phyloP scores from a whole-genome alignment of 2,329 filamentous ascomycete species.

The Hypoxylon sp. region DNA sequence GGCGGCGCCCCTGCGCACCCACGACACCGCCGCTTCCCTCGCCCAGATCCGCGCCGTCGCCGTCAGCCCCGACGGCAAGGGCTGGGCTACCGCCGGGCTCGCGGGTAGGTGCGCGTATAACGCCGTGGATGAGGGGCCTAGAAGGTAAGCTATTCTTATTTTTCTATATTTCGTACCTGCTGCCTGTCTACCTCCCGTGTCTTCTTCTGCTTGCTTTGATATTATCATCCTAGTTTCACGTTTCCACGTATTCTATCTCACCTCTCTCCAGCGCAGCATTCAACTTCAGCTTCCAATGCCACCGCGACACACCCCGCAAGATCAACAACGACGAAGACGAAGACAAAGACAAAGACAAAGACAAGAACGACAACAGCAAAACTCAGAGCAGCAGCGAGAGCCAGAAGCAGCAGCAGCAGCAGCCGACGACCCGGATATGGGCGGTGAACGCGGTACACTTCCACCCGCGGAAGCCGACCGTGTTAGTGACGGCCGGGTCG shows the following conservation, averaged over 20 bases:
- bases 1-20: constrained; percentile 23
- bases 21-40: constrained; percentile 37
- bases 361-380: no score
- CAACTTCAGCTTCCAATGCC: constrained; percentile 47
- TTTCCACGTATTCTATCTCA: background rate
- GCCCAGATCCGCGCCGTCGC: constrained; percentile 44
- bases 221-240: no score
- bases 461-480: constrained; percentile 38
- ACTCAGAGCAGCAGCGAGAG: background rate
- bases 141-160: constrained; percentile 30
- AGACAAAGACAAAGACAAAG: no score
- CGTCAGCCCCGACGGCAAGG: constrained; percentile 40
- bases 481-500: constrained; percentile 46
- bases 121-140: constrained; percentile 31
- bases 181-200: no score
- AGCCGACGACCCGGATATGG: constrained; percentile 41
- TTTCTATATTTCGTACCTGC: background rate
- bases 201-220: no score
- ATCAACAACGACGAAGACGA: no score
- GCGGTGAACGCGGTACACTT: constrained; percentile 46
- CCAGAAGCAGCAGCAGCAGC: background rate
- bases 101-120: constrained; percentile 43
- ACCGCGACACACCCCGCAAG: no score
- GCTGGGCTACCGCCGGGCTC: constrained; percentile 44
- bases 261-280: constrained; percentile 2